Evolutionary conservation across 225 moss, liverwort and hornwort species (phyloP).

Genomic region (Antitrichia curtipendula): DNA sequence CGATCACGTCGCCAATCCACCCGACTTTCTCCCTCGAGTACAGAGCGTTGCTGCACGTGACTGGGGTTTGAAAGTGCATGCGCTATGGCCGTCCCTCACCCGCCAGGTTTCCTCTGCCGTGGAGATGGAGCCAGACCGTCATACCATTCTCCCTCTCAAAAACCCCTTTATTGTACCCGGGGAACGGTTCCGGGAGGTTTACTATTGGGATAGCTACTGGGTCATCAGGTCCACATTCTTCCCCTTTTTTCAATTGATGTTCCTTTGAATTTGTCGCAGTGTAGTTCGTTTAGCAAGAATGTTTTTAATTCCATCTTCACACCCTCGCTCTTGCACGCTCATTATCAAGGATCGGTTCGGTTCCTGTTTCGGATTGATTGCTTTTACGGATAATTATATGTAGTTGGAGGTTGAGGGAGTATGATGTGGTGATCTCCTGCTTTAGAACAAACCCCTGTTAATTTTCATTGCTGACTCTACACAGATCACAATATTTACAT

Average conservation of each 20-base stretch:
- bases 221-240: conserved; percentile 33
- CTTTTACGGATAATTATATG: not conserved
- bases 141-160: conserved; percentile 52
- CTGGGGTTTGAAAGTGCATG: conserved; percentile 60
- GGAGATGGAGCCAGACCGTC: conserved; percentile 28
- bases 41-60: conserved; percentile 19
- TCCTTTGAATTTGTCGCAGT: not conserved
- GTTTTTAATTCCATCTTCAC: not conserved
- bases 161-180: conserved; percentile 59
- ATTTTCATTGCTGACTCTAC: not conserved
- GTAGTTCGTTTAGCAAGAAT: not conserved
- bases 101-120: conserved; percentile 42
- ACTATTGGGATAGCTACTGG: conserved; percentile 98
- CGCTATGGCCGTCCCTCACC: conserved; percentile 54
- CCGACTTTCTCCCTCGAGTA: conserved; percentile 47
- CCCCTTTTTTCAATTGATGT: not conserved
- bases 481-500: not conserved
- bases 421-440: not conserved
- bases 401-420: not conserved
- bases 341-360: not conserved
- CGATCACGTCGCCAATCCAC: conserved; percentile 28
- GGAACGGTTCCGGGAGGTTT: conserved; percentile 66
- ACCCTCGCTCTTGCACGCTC: not conserved
- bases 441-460: not conserved
- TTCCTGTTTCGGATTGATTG: not conserved